These are phyloP conservation scores for Patellifolia procumbens DNA, from an alignment of 179 eudicot species.

Conservation along the genomic window DNA sequence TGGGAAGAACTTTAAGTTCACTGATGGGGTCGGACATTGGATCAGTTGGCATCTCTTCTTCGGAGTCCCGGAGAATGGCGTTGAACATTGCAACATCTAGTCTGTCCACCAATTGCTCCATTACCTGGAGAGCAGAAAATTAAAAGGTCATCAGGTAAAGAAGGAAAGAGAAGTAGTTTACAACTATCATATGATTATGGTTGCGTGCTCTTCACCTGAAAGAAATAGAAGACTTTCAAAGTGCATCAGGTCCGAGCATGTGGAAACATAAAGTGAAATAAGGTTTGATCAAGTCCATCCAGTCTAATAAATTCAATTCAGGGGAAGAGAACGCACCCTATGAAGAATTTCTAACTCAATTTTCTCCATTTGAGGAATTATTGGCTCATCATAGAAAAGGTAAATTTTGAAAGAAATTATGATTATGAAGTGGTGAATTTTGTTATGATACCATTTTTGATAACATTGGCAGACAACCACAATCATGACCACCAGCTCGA, in stretches of 20 bases:
- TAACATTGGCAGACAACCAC: slow-evolving; percentile 83
- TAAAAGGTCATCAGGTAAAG: not conserved
- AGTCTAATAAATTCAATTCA: too few relatives aligned
- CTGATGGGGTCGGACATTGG: slow-evolving; percentile 87
- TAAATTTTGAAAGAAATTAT: too few relatives aligned
- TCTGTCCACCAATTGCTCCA: slow-evolving; percentile 85
- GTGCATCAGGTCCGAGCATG: too few relatives aligned
- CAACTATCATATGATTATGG: not conserved
- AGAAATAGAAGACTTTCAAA: too few relatives aligned
- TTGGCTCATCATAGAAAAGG: too few relatives aligned
- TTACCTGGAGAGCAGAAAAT: slow-evolving; percentile 48
- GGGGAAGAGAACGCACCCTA: too few relatives aligned
- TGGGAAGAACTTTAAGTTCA: slow-evolving; percentile 80
- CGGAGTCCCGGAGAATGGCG: slow-evolving; percentile 85
- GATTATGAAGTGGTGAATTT: too few relatives aligned
- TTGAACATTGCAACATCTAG: slow-evolving; percentile 94
- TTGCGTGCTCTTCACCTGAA: too few relatives aligned
- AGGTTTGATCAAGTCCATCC: too few relatives aligned
- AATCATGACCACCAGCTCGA: slow-evolving; percentile 85
- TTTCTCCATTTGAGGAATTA: too few relatives aligned
- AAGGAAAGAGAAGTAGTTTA: not conserved
- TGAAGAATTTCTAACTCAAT: too few relatives aligned
- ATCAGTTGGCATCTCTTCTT: slow-evolving; percentile 85
- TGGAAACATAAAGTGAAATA: too few relatives aligned
- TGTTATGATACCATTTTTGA: slow-evolving; percentile 83